Conservation (phyloP, 2,329 filamentous ascomycete genomes). For the Plectosphaerella cucumerina region DNA sequence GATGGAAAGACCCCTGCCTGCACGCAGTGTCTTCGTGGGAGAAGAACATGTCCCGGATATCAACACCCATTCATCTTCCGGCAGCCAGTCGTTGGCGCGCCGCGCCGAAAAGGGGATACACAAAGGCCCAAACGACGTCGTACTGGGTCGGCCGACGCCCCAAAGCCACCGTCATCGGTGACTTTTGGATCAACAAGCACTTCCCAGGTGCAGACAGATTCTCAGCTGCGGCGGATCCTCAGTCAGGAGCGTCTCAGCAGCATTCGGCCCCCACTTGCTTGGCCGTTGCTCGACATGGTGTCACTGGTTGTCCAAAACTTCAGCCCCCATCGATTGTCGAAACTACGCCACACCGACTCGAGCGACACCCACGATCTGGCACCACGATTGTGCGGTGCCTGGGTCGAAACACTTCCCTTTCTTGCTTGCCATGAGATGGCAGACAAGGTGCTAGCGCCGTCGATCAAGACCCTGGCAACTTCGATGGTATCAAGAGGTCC, state of each 20-base stretch:
- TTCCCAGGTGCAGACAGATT: neutral
- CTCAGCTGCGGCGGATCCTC: neutral
- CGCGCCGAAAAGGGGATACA: neutral
- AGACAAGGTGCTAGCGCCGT: conserved; percentile 18
- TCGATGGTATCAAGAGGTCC: conserved; percentile 20
- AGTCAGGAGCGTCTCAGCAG: neutral
- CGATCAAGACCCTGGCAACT: conserved; percentile 27
- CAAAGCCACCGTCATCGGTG: too few relatives aligned
- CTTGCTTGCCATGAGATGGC: conserved; percentile 15
- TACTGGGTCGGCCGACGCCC: neutral
- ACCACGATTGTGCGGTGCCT: conserved; percentile 32
- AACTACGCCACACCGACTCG: conserved; percentile 4
- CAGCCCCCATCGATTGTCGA: conserved; percentile 1
- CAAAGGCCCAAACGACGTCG: neutral
- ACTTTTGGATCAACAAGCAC: neutral
- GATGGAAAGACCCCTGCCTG: conserved; percentile 19
- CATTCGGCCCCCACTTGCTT: conserved; percentile 6
- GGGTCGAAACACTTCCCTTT: conserved; percentile 31
- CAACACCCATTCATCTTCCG: conserved; percentile 19
- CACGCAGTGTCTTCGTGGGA: conserved; percentile 15
- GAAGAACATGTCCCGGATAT: conserved; percentile 18
- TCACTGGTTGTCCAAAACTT: conserved; percentile 18
- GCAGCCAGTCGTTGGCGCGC: neutral
- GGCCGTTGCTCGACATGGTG: conserved; percentile 18
- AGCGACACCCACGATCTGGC: conserved; percentile 15